Evolutionary conservation across 192 early-diverging fungal genomes (phyloP).

Genomic region (Gaertneriomyces semiglobifer): DNA sequence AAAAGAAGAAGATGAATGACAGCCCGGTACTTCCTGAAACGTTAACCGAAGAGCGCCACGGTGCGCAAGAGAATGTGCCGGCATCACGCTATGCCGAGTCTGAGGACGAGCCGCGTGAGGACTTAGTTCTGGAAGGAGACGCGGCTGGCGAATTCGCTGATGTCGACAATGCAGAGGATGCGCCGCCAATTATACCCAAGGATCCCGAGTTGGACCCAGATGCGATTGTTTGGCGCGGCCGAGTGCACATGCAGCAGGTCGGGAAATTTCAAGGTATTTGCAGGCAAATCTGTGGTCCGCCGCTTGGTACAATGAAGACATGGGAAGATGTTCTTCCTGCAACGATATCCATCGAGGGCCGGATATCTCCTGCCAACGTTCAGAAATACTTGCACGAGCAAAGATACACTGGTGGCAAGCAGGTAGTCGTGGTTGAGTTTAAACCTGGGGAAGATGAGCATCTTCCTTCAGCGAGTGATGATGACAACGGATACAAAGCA

Average conservation of each 20-base stretch:
- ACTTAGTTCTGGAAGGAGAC: conserved; percentile 33
- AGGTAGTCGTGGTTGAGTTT: conserved; percentile 63
- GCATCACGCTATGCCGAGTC: background rate
- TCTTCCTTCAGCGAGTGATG: background rate
- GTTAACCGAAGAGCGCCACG: background rate
- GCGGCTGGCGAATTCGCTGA: conserved; percentile 26
- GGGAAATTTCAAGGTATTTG: conserved; percentile 54
- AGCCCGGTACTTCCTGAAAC: background rate
- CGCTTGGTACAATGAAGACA: conserved; percentile 30
- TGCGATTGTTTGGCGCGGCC: conserved; percentile 57
- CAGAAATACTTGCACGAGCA: conserved; percentile 59
- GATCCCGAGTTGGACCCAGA: conserved; percentile 9
- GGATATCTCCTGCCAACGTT: conserved; percentile 50
- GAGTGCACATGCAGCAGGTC: conserved; percentile 62
- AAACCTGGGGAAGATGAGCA: conserved; percentile 26
- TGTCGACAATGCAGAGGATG: background rate
- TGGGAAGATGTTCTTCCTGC: conserved; percentile 63
- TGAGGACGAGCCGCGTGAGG: conserved; percentile 27
- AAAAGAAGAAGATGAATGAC: conserved; percentile 11
- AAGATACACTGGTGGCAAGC: conserved; percentile 49
- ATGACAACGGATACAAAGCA: background rate
- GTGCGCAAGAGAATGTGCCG: background rate
- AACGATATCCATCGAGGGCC: conserved; percentile 61
- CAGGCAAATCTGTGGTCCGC: conserved; percentile 58
- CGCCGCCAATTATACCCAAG: background rate